Conservation (phyloP, 441 rosid species). For the Populus trichocarpa region DNA sequence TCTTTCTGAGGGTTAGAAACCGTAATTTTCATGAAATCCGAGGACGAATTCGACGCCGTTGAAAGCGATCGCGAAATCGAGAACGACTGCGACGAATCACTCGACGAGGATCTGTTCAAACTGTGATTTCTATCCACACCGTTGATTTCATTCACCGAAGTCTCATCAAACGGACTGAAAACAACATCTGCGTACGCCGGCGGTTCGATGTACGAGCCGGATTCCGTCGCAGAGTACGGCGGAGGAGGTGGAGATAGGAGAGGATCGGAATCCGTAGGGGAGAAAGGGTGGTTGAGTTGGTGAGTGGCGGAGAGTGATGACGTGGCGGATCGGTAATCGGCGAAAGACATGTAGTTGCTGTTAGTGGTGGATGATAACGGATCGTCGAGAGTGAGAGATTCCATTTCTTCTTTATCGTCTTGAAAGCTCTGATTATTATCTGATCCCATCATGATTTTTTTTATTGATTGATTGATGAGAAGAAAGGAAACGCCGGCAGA, state of each 20-base stretch:
- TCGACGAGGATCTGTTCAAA: slow-evolving; percentile 11
- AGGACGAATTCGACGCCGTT: slow-evolving; percentile 10
- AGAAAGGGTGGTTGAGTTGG: too few relatives aligned
- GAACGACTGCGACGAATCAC: slow-evolving; percentile 37
- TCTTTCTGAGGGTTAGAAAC: slow-evolving; percentile 84
- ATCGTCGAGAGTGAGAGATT: slow-evolving; percentile 59
- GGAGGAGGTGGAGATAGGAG: slow-evolving; percentile 37
- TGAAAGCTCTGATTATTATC: slow-evolving; percentile 46
- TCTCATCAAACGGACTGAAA: slow-evolving; percentile 71
- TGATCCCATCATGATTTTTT: slow-evolving; percentile 70
- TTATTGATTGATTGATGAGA: not conserved
- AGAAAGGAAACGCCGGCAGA: not conserved
- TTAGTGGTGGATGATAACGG: slow-evolving; percentile 18
- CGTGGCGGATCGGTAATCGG: not conserved
- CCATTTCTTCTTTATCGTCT: slow-evolving; percentile 69
- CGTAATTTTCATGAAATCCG: slow-evolving; percentile 60
- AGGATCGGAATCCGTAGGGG: slow-evolving; percentile 53
- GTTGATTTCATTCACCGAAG: slow-evolving; percentile 42
- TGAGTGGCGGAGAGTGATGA: too few relatives aligned
- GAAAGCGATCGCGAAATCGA: slow-evolving; percentile 45
- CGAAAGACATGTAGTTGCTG: slow-evolving; percentile 35
- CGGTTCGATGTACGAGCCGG: slow-evolving; percentile 66
- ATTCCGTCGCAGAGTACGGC: slow-evolving; percentile 6
- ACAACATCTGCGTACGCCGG: slow-evolving; percentile 74
- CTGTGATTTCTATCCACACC: slow-evolving; percentile 37